Conservation (phyloP, 345 rosid species). For the Hibiscus mutabilis region DNA sequence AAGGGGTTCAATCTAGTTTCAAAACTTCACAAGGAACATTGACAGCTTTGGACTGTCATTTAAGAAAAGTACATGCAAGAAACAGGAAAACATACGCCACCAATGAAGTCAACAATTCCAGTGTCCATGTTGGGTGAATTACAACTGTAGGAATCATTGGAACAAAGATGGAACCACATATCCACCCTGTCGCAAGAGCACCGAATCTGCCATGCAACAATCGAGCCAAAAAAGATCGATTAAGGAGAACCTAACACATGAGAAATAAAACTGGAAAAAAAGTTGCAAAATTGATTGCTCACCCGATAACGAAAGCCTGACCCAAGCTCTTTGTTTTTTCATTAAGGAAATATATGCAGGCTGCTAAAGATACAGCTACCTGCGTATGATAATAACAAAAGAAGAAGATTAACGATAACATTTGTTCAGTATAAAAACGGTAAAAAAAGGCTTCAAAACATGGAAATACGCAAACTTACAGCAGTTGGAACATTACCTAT, state of each 20-base stretch:
- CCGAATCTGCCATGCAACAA: slow-evolving; percentile 46
- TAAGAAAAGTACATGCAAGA: slow-evolving; percentile 78
- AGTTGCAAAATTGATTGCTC: not conserved
- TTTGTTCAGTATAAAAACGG: not conserved
- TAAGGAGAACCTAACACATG: not conserved
- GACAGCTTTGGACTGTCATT: slow-evolving; percentile 28
- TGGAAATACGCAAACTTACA: too few species aligned
- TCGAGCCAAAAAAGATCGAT: not conserved
- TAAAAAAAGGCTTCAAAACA: too few species aligned
- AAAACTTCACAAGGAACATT: not conserved
- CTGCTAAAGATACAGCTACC: slow-evolving; percentile 94
- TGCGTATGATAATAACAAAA: slow-evolving; percentile 15
- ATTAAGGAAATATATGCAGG: slow-evolving; percentile 86
- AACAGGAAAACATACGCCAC: slow-evolving; percentile 75
- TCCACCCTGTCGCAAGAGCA: slow-evolving; percentile 75
- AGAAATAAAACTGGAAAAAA: not conserved
- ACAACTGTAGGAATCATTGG: slow-evolving; percentile 73
- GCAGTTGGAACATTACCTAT: too few species aligned
- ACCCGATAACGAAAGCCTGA: slow-evolving; percentile 42
- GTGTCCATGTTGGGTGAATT: slow-evolving; percentile 84
- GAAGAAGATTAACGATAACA: not conserved
- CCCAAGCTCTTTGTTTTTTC: slow-evolving; percentile 90
- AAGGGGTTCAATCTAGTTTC: not conserved
- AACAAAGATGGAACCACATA: slow-evolving; percentile 67
- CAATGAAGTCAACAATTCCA: slow-evolving; percentile 84